phyloP scores from a whole-genome alignment of 257 asterid species.

The Solanum chiquidenum region DNA sequence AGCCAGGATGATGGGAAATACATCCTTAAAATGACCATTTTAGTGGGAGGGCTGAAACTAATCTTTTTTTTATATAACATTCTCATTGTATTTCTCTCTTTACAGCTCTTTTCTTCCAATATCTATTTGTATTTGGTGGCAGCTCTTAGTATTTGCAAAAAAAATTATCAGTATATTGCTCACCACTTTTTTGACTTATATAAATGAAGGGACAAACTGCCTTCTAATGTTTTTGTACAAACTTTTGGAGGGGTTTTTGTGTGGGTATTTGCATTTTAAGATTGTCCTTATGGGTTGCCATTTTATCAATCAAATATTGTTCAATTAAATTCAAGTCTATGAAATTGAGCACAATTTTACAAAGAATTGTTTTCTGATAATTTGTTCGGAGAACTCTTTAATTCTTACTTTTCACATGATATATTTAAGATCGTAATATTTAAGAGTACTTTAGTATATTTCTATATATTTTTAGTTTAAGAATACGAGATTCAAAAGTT shows the following conservation, averaged over 20 bases:
- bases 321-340: background rate
- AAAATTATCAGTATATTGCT: background rate
- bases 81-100: slow-evolving; percentile 25
- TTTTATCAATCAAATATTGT: background rate
- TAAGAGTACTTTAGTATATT: background rate
- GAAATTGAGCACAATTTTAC: background rate
- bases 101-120: slow-evolving; percentile 28
- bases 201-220: background rate
- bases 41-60: slow-evolving; percentile 23
- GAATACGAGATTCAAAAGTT: background rate
- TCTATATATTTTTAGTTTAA: too few species aligned
- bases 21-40: slow-evolving; percentile 20
- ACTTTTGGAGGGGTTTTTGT: background rate
- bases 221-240: background rate
- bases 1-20: slow-evolving; percentile 15
- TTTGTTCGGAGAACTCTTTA: too few species aligned
- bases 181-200: background rate
- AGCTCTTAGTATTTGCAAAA: slow-evolving; percentile 19
- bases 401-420: too few species aligned
- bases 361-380: background rate
- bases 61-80: slow-evolving; percentile 18
- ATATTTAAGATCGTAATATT: background rate
- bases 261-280: background rate
- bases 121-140: slow-evolving; percentile 22
- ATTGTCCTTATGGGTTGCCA: background rate